A percentile compares a stretch with the other conserved stretches of the same genome.
Conservation (phyloP, 495 filamentous ascomycete genomes). For the Evernia prunastri region DNA sequence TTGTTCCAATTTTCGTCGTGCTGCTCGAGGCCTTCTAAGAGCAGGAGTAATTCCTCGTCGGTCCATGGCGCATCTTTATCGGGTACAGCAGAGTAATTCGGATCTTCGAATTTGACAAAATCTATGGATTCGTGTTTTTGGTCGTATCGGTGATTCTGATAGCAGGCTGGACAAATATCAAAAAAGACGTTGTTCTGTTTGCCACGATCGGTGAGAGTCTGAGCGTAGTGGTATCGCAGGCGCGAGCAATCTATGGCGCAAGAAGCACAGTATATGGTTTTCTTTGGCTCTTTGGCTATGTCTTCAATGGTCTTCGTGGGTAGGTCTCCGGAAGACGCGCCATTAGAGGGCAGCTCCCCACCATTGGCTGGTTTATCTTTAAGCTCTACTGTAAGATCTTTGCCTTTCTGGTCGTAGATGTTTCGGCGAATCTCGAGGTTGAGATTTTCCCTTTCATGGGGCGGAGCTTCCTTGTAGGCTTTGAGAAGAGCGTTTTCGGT, state of each 20-base stretch:
- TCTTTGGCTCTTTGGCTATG: conserved; percentile 54
- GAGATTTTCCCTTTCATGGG: conserved; percentile 67
- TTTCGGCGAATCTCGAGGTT: conserved; percentile 90
- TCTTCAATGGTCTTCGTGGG: conserved; percentile 55
- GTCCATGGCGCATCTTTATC: conserved; percentile 84
- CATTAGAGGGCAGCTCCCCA: conserved; percentile 56
- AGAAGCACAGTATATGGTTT: conserved; percentile 73
- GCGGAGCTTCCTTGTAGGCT: conserved; percentile 57
- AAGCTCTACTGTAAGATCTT: conserved; percentile 56
- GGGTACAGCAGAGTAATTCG: conserved; percentile 61
- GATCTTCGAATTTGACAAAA: conserved; percentile 83
- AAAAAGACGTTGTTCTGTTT: conserved; percentile 59
- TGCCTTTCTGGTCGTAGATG: conserved; percentile 88
- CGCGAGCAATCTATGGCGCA: conserved; percentile 92
- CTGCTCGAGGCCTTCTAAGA: conserved; percentile 84
- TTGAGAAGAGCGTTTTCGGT: conserved; percentile 51
- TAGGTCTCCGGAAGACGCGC: conserved; percentile 40
- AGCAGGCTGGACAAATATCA: conserved; percentile 86
- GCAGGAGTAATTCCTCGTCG: conserved; percentile 73
- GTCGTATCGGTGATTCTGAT: conserved; percentile 72
- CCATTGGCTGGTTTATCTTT: conserved; percentile 71
- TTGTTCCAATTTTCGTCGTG: conserved; percentile 93
- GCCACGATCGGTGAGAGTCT: conserved; percentile 50
- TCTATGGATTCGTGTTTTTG: conserved; percentile 61
- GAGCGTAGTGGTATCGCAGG: conserved; percentile 80